Evolutionary conservation across 169 alveolate genomes (phyloP), one percentile per base, ranked within the genome.

Genomic region (Plasmodium sp.): DNA sequence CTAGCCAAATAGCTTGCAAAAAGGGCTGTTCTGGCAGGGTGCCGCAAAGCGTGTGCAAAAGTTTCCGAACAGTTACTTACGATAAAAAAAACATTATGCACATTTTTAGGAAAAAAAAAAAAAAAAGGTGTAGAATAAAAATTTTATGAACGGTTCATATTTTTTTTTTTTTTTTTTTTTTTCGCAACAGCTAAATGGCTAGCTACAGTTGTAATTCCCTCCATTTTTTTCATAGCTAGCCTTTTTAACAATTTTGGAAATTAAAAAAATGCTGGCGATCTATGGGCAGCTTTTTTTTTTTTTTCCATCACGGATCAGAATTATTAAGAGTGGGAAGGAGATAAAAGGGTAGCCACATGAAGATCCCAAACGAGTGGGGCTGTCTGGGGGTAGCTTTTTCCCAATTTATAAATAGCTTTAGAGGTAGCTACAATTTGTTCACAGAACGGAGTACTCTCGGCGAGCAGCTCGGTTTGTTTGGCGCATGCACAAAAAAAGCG

Each of bases 111-210:
- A 81, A 43, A 81, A 81, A 81, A 82, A 82, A 82, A 81, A 81
- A 81, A 43, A 81, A 81, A 6, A 51, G 41, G 34, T 31, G 34
- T 41, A 12, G 48, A 72, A 31, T 36, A 84, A 84, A 67, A 39
- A 43, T 84, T 84, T 84, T 84, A 71, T 84, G 73, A 54, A 84
- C 92, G 77, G 71, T 72, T 84, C 43, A 84, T n/a, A 62, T 83
- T 56, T 56, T 83, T 71, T 22, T 22, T 84, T 84, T 39, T 41
- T 39, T 41, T 39, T 83, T 83, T 71, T 72, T 56, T 56, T 34
- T 56, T 36, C 56, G 54, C 48, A 12, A 84, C 18, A 71, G 51
- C 45, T 43, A 71, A 67, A 84, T 27, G 36, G 62, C 33, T 84
- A 5, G 33, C 34, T 36, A 84, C 36, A n/a, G 67, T 72, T 84